Evolutionary conservation across 305 asterid species (phyloP).

Genomic region (Nicotiana rustica): DNA sequence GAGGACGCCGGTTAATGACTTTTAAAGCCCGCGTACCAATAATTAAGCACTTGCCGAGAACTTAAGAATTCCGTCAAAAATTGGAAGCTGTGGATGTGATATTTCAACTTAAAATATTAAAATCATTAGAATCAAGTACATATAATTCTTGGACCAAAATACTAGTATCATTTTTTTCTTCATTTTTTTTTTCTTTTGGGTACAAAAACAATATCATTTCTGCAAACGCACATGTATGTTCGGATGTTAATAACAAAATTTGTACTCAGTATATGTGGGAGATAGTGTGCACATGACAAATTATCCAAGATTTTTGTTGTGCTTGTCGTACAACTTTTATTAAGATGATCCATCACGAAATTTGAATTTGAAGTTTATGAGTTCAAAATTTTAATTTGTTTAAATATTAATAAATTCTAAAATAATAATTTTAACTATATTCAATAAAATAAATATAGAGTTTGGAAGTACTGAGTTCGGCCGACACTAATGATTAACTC

Average conservation of each 20-base stretch:
- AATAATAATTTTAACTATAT: too few relatives aligned
- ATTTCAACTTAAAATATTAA: background rate
- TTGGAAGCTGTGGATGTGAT: background rate
- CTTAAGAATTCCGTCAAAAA: background rate
- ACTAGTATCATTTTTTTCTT: too few relatives aligned
- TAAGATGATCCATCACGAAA: accelerated
- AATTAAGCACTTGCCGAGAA: background rate
- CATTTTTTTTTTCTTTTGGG: background rate
- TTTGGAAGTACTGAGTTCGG: too few relatives aligned
- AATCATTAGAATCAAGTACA: background rate
- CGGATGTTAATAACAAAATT: background rate
- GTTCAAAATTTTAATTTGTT: too few relatives aligned
- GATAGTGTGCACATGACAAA: background rate
- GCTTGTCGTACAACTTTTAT: background rate
- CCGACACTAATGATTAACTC: too few relatives aligned
- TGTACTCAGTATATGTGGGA: background rate
- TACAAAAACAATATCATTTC: background rate
- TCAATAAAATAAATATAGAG: too few relatives aligned
- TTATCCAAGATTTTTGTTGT: background rate
- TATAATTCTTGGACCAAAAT: too few relatives aligned
- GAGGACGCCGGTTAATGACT: too few relatives aligned
- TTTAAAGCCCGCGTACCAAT: background rate
- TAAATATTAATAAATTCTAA: too few relatives aligned
- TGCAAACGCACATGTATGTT: background rate
- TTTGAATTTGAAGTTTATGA: too few relatives aligned